Percentiles rank a stretch among this genome's conserved stretches.
Evolutionary conservation across 805 yeast genomes (phyloP).

Genomic region (Monosporozyma aerobia): DNA sequence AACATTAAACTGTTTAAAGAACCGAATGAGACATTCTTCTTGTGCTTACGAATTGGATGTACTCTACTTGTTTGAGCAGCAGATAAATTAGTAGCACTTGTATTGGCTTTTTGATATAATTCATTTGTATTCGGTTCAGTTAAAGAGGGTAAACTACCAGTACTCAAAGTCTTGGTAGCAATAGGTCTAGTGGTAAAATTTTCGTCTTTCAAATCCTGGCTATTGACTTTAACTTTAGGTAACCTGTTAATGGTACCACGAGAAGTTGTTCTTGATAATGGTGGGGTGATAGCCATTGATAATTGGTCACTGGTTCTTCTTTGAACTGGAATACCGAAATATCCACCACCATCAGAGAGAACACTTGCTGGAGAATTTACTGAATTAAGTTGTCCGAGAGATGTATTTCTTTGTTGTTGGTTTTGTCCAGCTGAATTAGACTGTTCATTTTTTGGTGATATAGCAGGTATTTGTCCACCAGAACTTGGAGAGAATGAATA

Average conservation of each 20-base stretch:
- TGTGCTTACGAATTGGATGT: constrained; percentile 26
- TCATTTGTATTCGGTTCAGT: constrained; percentile 1
- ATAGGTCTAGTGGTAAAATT: background rate
- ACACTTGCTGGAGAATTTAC: constrained; percentile 21
- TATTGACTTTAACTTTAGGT: constrained; percentile 5
- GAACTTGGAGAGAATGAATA: constrained; percentile 1
- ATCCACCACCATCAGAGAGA: constrained; percentile 25
- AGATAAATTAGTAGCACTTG: constrained; percentile 18
- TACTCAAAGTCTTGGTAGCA: constrained; percentile 9
- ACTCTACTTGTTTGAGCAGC: constrained; percentile 11
- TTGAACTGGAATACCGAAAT: constrained; percentile 29
- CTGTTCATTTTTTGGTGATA: constrained; percentile 6
- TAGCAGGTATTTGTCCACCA: background rate
- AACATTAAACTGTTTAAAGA: constrained; percentile 29
- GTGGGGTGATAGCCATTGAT: constrained; percentile 3
- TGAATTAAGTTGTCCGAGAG: constrained; percentile 8
- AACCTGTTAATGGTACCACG: constrained; percentile 7
- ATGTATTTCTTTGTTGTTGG: constrained; percentile 18
- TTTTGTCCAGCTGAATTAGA: background rate
- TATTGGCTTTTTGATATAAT: constrained; percentile 17
- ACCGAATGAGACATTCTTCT: constrained; percentile 28
- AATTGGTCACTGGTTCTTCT: constrained; percentile 8
- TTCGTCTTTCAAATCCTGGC: constrained; percentile 5
- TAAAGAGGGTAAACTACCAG: constrained; percentile 10
- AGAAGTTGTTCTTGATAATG: constrained; percentile 13